A percentile compares a stretch with the other conserved stretches of the same genome.
Conservation (phyloP, 179 eudicot genomes). For the Spergularia azorica region DNA sequence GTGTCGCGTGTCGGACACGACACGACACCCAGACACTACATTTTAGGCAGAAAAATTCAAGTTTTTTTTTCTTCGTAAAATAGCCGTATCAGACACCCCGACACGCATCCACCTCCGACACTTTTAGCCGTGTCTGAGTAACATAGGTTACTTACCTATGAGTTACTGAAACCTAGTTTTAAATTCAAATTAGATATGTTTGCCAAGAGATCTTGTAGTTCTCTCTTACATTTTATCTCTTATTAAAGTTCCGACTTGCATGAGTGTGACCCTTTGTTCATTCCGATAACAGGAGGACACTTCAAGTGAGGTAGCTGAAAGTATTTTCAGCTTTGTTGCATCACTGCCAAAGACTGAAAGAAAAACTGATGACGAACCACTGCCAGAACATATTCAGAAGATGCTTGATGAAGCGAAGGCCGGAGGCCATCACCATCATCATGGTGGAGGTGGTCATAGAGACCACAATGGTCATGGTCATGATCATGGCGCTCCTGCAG, state of each 20-base stretch:
- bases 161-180: too few species aligned
- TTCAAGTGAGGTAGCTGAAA: slow-evolving; percentile 65
- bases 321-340: slow-evolving; percentile 54
- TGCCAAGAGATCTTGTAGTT: not conserved
- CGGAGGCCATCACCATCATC: slow-evolving; percentile 38
- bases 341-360: slow-evolving; percentile 60
- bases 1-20: too few species aligned
- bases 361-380: slow-evolving; percentile 47
- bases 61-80: too few species aligned
- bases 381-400: slow-evolving; percentile 62
- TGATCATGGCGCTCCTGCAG: slow-evolving; percentile 43
- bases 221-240: not conserved
- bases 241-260: not conserved
- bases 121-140: too few species aligned
- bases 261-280: not conserved
- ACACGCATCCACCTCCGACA: too few species aligned
- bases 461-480: slow-evolving; percentile 43
- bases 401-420: slow-evolving; percentile 48
- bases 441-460: slow-evolving; percentile 32
- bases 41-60: too few species aligned
- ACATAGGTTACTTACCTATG: too few species aligned
- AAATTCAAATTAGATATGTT: too few species aligned
- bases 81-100: too few species aligned
- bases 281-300: slow-evolving; percentile 54
- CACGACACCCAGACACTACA: too few species aligned